Evolutionary conservation across 148 eudicot species (phyloP), one percentile per base, ranked within the genome.

Genomic region (Selenicereus undatus): DNA sequence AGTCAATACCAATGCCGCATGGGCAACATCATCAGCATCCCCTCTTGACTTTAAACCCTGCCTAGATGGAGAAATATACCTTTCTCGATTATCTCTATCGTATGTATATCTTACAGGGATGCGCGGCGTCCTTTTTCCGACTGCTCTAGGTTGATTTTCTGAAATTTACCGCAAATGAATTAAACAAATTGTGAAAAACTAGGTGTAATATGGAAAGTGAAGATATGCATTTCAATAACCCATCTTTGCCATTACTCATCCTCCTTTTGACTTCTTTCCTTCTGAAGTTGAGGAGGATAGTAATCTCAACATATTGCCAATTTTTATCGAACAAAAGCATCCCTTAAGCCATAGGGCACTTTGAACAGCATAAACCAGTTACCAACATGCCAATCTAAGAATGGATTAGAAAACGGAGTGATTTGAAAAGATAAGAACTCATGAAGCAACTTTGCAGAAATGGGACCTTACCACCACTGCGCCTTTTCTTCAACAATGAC

Each of bases 41-140:
- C 81, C 86, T 85, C 90, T 94, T 56, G 85, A 77, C 86, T 84
- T 92, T 79, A 85, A 65, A 73, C 95, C 91, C 75, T 87, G 93
- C 86, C 92, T 90, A 66, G 82, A 77, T 70, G 98, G 92, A 82
- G 97, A 91, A 78, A 86, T 76, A 73, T 87, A 88, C 76, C 82
- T 89, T 77, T 88, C 97, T 45, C 78, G 83, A 42, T 82, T 90
- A 52, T 83, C 88, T 86, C 84, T 91, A 78, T 93, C 93, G 79
- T 85, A 83, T 43, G 93, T 86, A 87, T 85, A 91, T 71, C 89
- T 88, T 82, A 97, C 89, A 74, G 98, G 98, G 70, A 91, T 84
- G 69, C 99, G 91, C 18, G 99, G 99, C 2, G 98, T 97, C 87
- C 99, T 92, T 88, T 97, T 97, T 75, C 99, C 98, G 83, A 97